Evolutionary conservation across 352 stramenopile species (phyloP).

Genomic region (Hyaloperonospora arabidopsidis): DNA sequence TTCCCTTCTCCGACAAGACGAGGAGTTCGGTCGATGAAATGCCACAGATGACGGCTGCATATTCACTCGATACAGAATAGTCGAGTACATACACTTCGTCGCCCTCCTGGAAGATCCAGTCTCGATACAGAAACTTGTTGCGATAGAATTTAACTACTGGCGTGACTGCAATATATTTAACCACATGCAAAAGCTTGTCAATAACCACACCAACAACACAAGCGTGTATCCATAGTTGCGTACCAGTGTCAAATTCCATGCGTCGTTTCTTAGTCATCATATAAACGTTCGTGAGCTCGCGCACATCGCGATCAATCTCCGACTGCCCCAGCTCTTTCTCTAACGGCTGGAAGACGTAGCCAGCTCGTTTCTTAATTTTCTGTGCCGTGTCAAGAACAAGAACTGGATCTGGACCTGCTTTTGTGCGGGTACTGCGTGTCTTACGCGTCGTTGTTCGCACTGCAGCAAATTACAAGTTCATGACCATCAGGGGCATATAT

Average conservation of each 20-base stretch:
- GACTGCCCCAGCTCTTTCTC: constrained; percentile 65
- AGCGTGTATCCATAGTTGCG: constrained; percentile 2
- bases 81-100: constrained; percentile 73
- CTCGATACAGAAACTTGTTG: constrained; percentile 68
- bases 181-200: constrained; percentile 15
- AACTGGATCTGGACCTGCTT: constrained; percentile 30
- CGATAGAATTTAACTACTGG: constrained; percentile 59
- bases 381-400: constrained; percentile 45
- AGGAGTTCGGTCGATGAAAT: constrained; percentile 67
- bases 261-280: constrained; percentile 60
- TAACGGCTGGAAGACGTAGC: constrained; percentile 59
- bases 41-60: constrained; percentile 59
- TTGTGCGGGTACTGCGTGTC: constrained; percentile 62
- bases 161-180: constrained; percentile 30
- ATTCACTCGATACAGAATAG: constrained; percentile 44
- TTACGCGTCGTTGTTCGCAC: constrained; percentile 66
- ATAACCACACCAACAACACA: constrained; percentile 8
- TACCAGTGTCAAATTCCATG: constrained; percentile 40
- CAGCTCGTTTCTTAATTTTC: constrained; percentile 64
- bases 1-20: constrained; percentile 74
- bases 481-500: constrained; percentile 7
- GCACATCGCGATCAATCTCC: constrained; percentile 65
- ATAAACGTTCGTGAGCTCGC: constrained; percentile 44
- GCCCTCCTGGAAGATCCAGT: constrained; percentile 70
- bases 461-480: constrained; percentile 16